Conservation (phyloP, 2,329 filamentous ascomycete genomes). For the Chrysoporthe puriensis region DNA sequence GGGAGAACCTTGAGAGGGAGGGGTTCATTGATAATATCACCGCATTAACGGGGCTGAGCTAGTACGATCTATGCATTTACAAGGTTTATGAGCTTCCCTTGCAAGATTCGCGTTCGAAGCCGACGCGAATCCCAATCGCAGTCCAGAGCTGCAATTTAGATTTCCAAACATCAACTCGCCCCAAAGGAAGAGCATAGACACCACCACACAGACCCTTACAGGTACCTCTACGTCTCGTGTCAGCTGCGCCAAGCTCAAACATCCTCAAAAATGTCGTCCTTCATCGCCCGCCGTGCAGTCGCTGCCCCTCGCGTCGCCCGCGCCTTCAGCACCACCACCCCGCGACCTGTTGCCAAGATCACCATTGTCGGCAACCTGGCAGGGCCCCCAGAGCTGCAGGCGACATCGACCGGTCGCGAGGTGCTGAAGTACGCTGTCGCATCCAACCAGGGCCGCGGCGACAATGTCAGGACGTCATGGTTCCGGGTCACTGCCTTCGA, state of each 20-base stretch:
- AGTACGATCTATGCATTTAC: conserved; percentile 2
- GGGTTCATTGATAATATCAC: background rate
- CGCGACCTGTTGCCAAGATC: conserved; percentile 74
- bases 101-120: background rate
- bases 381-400: conserved; percentile 73
- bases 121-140: background rate
- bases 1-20: background rate
- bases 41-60: background rate
- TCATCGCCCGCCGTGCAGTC: conserved; percentile 35
- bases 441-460: conserved; percentile 65
- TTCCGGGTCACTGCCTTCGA: conserved; percentile 78
- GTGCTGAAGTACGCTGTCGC: conserved; percentile 78
- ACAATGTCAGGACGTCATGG: conserved; percentile 81
- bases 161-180: background rate
- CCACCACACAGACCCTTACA: background rate
- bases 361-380: conserved; percentile 85
- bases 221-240: background rate
- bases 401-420: conserved; percentile 72
- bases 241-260: background rate
- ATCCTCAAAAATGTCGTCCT: conserved; percentile 31
- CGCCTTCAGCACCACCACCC: conserved; percentile 74
- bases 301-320: conserved; percentile 53
- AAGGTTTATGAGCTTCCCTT: conserved; percentile 8
- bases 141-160: background rate
- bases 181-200: background rate